Base-by-base conservation (phyloP, 352 stramenopile genomes). In the Globisporangium abappressorium region DNA sequence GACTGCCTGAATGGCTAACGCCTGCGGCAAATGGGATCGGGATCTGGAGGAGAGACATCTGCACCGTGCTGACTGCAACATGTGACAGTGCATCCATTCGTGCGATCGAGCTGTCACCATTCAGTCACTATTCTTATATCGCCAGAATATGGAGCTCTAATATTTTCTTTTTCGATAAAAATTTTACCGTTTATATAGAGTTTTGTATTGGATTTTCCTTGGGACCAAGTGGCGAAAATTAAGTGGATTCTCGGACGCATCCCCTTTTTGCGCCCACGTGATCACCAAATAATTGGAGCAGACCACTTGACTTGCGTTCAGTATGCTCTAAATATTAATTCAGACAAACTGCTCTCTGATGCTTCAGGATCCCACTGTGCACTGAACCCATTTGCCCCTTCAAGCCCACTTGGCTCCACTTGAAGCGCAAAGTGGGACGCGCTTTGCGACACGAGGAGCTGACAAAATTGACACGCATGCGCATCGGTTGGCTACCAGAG, bases 291-390 rank as follows among this genome's bases (percentile, higher is more conserved):
- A 49, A 46, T 62, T 62, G 22, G 14, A 7, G 30, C 41, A 5
- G 0, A 15, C 41, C 41, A 62, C 56, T 49, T 62, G 56, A 62
- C 56, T 62, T 62, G 56, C 56, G 56, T 62, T 62, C 56, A 62
- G 56, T 62, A 62, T 26, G 18, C n/a, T 28, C 56, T 4, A 0
- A 22, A 36, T 59, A 38, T 24, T 30, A 33, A 14, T 2, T 20
- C 28, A n/a, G 20, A 47, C 2, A 62, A 26, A 6, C 14, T 30
- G 28, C 20, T 61, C 30, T 2, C 41, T 24, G 14, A 36, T 26
- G 26, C 11, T 61, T 22, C 9, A 41, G 15, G 2, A 18, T 46
- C 56, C 56, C 33, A 62, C 56, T 62, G 8, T 62, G 56, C 30
- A 33, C 55, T 61, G 28, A 4, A 28, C 55, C 14, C 55, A 61